Base-by-base conservation (phyloP, 2,329 filamentous ascomycete genomes). In the Penicillium corylophilum region DNA sequence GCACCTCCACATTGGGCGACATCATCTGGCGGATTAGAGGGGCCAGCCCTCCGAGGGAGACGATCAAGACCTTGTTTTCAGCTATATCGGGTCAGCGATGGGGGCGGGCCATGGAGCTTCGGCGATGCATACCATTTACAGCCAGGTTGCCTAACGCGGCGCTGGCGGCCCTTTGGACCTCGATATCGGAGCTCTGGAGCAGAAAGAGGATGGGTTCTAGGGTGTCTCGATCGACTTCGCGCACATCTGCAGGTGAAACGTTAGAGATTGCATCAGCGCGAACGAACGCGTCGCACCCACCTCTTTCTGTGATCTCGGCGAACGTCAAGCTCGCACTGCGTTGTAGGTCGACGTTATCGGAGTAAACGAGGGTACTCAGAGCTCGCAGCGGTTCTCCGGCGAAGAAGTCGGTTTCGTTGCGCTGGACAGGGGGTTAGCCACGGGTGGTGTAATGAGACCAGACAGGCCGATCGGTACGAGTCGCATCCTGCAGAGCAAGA, bases 21-120 rank as follows among this genome's bases (percentile, higher is more conserved):
- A 95, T 90, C 94, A 99, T 99, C 75, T 99, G 94, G 60, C 90
- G 88, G 74, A 97, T 99, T 54, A 99, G 82, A 47, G 94, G 93
- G 47, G 86, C 86, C 54, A 99, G 82, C 23, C 94, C 94, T 52
- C 92, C 92, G 15, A 99, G 84, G 60, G 90, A 84, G 55, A 99
- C 94, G 65, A 99, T 99, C 60, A 93, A 80, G 56, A 97, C 91
- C 74, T 99, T 99, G 81, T 99, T 99, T 71, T 96, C 92, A 62
- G 90, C 94, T 97, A 64, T n/a, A 47, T 36, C 9, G 35, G 42
- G 71, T 85, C 69, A 83, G 80, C 64, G 51, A 54, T 58, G 12
- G 28, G 41, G 48, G 47, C 41, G 46, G 49, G 55, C 43, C 48
- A 35, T 63, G 43, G 65, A 31, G 10, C 24, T 18, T 18, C 31